A percentile compares a stretch with the other conserved stretches of the same genome.
phyloP scores from a whole-genome alignment of 2,329 filamentous ascomycete species.

The Aphanocladium album region DNA sequence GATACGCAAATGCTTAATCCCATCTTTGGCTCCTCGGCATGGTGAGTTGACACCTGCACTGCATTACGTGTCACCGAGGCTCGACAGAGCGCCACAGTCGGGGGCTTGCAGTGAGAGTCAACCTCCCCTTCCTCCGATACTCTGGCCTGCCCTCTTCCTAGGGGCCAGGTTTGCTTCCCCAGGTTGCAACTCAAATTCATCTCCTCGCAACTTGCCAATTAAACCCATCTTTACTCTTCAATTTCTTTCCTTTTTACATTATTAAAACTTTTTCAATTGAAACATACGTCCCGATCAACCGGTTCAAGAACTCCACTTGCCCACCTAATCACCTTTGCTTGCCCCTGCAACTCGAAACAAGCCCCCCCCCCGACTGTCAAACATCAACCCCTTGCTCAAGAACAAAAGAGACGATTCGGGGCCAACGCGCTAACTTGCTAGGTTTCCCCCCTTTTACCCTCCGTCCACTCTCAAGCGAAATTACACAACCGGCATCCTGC shows the following conservation, averaged over 20 bases:
- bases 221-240: too few species aligned
- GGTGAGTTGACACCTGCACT: too few species aligned
- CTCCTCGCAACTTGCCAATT: background rate
- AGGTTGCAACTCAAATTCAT: background rate
- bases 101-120: background rate
- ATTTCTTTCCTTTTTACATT: background rate
- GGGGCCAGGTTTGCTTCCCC: background rate
- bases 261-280: background rate
- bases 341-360: conserved; percentile 1
- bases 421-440: too few species aligned
- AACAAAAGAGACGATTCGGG: too few species aligned
- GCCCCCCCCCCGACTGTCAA: background rate
- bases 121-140: too few species aligned
- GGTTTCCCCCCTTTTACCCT: background rate
- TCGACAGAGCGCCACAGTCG: background rate
- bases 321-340: too few species aligned
- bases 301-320: background rate
- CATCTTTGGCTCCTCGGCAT: background rate
- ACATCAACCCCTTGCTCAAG: background rate
- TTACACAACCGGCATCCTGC: background rate
- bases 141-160: background rate
- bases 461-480: conserved; percentile 2
- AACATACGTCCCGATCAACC: conserved; percentile 1
- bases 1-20: background rate
- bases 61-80: conserved; percentile 4